phyloP scores from a whole-genome alignment of 2,329 filamentous ascomycete genomes.

The Aspergillus sp. region DNA sequence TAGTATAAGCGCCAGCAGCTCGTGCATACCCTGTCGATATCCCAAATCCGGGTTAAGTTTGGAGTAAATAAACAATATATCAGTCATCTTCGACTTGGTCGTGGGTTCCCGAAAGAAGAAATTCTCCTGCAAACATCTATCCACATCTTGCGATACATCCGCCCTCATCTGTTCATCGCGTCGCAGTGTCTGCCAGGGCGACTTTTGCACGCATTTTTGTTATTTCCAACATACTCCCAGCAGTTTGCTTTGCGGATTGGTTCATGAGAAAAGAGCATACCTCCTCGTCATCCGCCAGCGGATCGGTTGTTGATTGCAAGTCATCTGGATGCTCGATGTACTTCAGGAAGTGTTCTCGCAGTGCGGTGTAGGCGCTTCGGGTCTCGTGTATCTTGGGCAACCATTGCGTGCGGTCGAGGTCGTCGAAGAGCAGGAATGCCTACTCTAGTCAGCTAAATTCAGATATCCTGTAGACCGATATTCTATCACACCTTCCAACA shows the following conservation, averaged over 20 bases:
- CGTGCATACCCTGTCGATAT: slow-evolving; percentile 99
- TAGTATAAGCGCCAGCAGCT: slow-evolving; percentile 81
- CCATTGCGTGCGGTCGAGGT: slow-evolving; percentile 61
- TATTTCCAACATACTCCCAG: neutral
- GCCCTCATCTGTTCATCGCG: slow-evolving; percentile 75
- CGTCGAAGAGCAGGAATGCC: slow-evolving; percentile 74
- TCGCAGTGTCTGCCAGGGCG: slow-evolving; percentile 82
- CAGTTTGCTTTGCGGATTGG: neutral
- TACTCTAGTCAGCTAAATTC: slow-evolving; percentile 30
- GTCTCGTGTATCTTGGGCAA: slow-evolving; percentile 58
- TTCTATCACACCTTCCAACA: slow-evolving; percentile 71
- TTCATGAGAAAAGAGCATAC: slow-evolving; percentile 36
- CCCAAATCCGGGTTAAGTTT: slow-evolving; percentile 81
- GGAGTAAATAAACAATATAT: slow-evolving; percentile 90
- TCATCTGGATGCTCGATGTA: slow-evolving; percentile 81
- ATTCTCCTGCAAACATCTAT: slow-evolving; percentile 82
- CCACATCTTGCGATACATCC: slow-evolving; percentile 92
- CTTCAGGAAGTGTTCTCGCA: slow-evolving; percentile 68
- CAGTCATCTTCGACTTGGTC: slow-evolving; percentile 73
- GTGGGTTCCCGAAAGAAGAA: slow-evolving; percentile 75
- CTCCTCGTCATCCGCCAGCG: slow-evolving; percentile 73
- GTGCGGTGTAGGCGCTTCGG: slow-evolving; percentile 65
- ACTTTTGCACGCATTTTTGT: slow-evolving; percentile 48
- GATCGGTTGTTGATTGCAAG: slow-evolving; percentile 67
- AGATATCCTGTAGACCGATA: neutral